Base-by-base conservation (phyloP, 208 protist genomes). In the Histomonas meleagridis region DNA sequence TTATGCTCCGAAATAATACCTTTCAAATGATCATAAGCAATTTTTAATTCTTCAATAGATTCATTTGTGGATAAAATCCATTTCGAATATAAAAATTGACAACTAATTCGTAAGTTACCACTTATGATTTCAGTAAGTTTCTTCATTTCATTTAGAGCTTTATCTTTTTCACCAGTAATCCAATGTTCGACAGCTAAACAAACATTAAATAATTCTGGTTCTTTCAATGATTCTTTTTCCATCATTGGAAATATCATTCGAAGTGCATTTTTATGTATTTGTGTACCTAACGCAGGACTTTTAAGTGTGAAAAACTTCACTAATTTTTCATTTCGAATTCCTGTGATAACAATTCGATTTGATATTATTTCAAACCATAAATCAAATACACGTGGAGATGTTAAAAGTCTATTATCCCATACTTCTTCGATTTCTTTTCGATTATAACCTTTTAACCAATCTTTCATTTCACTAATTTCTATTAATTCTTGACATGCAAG, bases 391-490 rank as follows among this genome's bases (percentile, higher is more conserved):
- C 46, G 23, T 55, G 76, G 76, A 40, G 76, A 40, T 55, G 76
- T 86, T 55, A 18, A 26, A 1, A 86, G 38, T 55, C 76, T 86
- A 18, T 86, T 46, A 1, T 43, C 32, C 76, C 76, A 86, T 57
- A 86, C 76, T 51, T 43, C 76, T 32, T 86, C 76, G 21, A 86
- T 55, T 1, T 86, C 18, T 18, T 40, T 12, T n/a, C 32, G 9
- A 21, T 51, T 16, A 21, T 86, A 12, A 14, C 38, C 26, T 4
- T 32, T 38, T 26, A 86, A 32, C 46, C 76, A 55, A 18, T 43
- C 55, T 48, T 55, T 86, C 76, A 86, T 86, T n/a, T 86, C 76
- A 18, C 21, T 26, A n/a, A 86, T 86, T 21, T 86, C 76, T 38
- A 86, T 46, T 18, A 86, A 46, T 49, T 51, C 14, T 28, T 86